Evolutionary conservation across 2,329 filamentous ascomycete species (phyloP), one percentile per base, ranked within the genome.

Genomic region (Fusarium sp.): DNA sequence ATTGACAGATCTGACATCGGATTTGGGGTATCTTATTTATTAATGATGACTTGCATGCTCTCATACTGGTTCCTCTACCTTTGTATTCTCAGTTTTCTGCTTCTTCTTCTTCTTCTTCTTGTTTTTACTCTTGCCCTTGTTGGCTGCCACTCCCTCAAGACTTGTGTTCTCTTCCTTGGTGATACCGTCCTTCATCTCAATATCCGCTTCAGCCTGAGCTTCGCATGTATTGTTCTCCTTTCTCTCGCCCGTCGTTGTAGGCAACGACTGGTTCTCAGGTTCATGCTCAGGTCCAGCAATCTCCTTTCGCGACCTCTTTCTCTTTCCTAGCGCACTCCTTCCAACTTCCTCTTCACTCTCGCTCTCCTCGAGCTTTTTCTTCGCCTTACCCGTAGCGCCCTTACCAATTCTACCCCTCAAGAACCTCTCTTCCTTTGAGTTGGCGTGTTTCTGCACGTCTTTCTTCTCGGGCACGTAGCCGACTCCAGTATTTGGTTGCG

Each of bases 401-500:
- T 78, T 79, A 24, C 78, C 73, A 20, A 79, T 32, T 47, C 75
- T 73, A 6, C 77, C 75, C 61, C 77, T 75, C 55, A 83, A 70
- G 64, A 78, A 72, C 53, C 72, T 75, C 58, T 79, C 75, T 54
- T 75, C 71, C 25, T 72, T 73, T 4, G 69, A 58, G 56, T 74
- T 70, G 16, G 71, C 73, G 32, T 74, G 68, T 29, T 70, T 72
- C 40, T 72, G 59, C 12, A 72, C 57, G 27, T 72, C 55, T 18
- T 73, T 75, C 9, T 55, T 58, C 9, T 77, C 69, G 4, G 79
- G 71, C 12, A 77, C 73, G 72, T 81, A 83, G 11, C 83, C 83
- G 12, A 85, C 70, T 37, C 83, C 84, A 25, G 80, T 77, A 71
- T 83, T 83, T 40, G 77, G 76, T 40, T 70, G 68, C 29, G 69